Conservation (phyloP, 2,329 filamentous ascomycete species). For the Colletotrichum tropicale region DNA sequence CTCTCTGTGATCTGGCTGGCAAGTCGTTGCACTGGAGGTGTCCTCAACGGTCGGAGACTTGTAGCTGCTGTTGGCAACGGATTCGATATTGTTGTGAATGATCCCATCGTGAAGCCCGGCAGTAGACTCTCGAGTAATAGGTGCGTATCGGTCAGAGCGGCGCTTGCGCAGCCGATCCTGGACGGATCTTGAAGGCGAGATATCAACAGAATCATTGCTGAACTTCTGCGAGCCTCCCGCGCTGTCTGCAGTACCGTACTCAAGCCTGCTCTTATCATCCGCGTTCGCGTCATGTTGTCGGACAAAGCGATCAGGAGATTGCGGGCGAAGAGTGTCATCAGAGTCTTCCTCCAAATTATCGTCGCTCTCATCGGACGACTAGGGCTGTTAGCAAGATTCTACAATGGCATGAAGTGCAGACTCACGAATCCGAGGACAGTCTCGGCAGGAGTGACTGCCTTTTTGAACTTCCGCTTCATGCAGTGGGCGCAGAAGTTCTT, state of each 20-base stretch:
- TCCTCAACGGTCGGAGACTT: background rate
- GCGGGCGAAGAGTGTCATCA: background rate
- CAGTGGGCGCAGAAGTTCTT: slow-evolving; percentile 40
- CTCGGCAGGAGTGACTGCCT: background rate
- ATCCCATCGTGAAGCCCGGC: background rate
- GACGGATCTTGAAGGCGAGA: background rate
- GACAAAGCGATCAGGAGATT: background rate
- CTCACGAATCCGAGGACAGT: slow-evolving; percentile 6
- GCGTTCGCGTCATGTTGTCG: no score
- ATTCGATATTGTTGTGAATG: background rate
- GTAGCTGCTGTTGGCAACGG: background rate
- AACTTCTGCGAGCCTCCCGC: background rate
- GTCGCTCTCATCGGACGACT: slow-evolving; percentile 16
- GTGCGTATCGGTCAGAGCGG: background rate
- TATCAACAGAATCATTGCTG: background rate
- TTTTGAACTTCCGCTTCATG: slow-evolving; percentile 23
- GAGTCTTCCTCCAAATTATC: background rate
- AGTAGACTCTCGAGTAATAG: background rate
- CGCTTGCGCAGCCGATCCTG: background rate
- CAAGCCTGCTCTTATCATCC: background rate
- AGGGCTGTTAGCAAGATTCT: background rate
- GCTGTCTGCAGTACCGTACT: background rate
- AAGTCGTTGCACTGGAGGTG: background rate
- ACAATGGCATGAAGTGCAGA: background rate
- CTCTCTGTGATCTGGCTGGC: no score